Evolutionary conservation across 139 green algal species (phyloP).

Genomic region (Auxenochlorella protothecoides): DNA sequence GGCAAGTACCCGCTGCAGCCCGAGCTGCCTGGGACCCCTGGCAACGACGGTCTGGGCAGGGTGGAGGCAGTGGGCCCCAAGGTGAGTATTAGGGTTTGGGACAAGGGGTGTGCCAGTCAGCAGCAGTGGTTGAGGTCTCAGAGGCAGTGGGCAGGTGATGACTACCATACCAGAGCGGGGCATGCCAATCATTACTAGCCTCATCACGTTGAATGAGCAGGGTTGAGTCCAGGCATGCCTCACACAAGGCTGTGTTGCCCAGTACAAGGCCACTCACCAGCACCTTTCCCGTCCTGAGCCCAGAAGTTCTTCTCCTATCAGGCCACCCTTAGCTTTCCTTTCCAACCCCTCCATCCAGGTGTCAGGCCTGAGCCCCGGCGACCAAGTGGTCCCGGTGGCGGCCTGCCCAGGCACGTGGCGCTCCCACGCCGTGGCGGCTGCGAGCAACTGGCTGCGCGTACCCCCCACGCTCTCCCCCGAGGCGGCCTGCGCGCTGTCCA

Average conservation of each 20-base stretch:
- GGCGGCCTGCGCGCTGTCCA: background rate
- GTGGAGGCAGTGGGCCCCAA: conserved; percentile 40
- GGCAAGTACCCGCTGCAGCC: conserved; percentile 64
- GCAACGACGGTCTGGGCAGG: conserved; percentile 66
- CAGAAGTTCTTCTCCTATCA: no score
- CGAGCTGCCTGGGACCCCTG: conserved; percentile 42
- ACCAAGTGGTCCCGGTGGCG: conserved; percentile 59
- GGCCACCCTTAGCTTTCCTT: no score
- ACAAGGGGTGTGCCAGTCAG: background rate
- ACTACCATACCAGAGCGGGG: no score
- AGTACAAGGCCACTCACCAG: background rate
- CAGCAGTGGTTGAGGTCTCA: background rate
- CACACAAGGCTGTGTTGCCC: background rate
- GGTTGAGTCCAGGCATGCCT: no score
- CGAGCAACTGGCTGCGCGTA: conserved; percentile 18
- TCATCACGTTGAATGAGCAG: no score
- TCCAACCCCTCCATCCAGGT: conserved; percentile 32
- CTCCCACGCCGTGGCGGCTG: conserved; percentile 38
- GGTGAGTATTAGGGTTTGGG: conserved; percentile 13
- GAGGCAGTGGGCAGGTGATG: no score
- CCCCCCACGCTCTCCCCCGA: background rate
- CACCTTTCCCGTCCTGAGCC: no score
- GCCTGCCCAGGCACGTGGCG: conserved; percentile 69
- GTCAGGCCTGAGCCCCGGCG: conserved; percentile 35
- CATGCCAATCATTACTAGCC: no score